These are phyloP conservation scores for Flaveria robusta DNA, from an alignment of 129 eudicot species.

Conservation along the genomic window DNA sequence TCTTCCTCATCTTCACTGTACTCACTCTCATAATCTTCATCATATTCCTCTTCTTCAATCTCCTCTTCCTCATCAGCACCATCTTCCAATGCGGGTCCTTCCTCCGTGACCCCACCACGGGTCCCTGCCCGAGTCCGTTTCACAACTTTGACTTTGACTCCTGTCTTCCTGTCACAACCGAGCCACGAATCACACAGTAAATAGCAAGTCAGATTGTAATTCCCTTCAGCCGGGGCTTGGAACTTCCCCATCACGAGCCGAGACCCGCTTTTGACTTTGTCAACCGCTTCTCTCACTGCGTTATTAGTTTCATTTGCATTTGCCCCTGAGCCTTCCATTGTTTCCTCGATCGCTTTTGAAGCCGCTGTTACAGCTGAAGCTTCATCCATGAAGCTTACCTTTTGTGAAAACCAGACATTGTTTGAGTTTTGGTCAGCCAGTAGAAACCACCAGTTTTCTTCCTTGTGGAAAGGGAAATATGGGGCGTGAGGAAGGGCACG, in stretches of 20 bases:
- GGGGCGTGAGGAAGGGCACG: conserved; percentile 91
- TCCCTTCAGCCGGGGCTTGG: conserved; percentile 82
- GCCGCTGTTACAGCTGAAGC: conserved; percentile 69
- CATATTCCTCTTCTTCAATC: conserved; percentile 64
- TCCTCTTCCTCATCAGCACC: conserved; percentile 81
- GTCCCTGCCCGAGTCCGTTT: conserved; percentile 80
- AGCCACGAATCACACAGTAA: conserved; percentile 89
- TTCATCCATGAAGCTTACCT: conserved; percentile 80
- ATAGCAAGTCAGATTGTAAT: conserved; percentile 60
- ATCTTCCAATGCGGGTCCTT: conserved; percentile 53
- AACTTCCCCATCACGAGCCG: conserved; percentile 82
- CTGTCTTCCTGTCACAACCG: conserved; percentile 72
- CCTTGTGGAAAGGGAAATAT: conserved; percentile 79
- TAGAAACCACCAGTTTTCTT: conserved; percentile 80
- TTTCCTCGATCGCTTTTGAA: conserved; percentile 67
- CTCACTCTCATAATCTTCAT: conserved; percentile 87
- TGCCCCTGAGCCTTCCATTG: conserved; percentile 77
- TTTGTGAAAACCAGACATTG: conserved; percentile 83
- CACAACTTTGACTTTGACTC: conserved; percentile 67
- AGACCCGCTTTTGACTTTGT: conserved; percentile 70
- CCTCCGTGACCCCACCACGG: conserved; percentile 67
- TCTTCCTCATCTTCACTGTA: conserved; percentile 94
- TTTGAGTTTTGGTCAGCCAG: conserved; percentile 77
- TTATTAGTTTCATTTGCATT: conserved; percentile 51
- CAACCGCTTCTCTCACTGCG: conserved; percentile 67